These are phyloP conservation scores for Pseudocercospora musae DNA, from an alignment of 2,329 filamentous ascomycete genomes.

Conservation along the genomic window DNA sequence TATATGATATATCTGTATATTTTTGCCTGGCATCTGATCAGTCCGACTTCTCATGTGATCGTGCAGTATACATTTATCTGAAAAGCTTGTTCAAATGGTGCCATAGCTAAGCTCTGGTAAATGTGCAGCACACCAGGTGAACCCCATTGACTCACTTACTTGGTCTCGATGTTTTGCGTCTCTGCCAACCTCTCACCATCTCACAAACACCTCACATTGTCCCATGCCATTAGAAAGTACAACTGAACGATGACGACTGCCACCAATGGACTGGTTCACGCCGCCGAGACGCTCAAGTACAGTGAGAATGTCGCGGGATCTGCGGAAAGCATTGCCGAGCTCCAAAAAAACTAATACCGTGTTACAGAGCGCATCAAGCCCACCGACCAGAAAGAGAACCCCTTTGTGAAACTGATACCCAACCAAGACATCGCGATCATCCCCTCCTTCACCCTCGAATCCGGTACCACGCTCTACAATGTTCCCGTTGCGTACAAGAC, in stretches of 20 bases:
- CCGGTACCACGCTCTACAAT: conserved; percentile 78
- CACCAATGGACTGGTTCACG: conserved; percentile 29
- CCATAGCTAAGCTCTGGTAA: conserved; percentile 2
- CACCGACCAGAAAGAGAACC: conserved; percentile 76
- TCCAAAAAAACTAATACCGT: conserved; percentile 8
- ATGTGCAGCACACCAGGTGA: background rate
- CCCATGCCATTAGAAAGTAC: conserved; percentile 8
- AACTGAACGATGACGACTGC: conserved; percentile 25
- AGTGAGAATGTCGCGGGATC: conserved; percentile 9
- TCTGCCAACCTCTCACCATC: background rate
- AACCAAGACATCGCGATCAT: conserved; percentile 85
- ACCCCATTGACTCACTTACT: conserved; percentile 1
- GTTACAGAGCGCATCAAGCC: conserved; percentile 30
- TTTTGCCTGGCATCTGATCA: background rate
- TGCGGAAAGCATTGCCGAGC: background rate
- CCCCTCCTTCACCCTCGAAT: conserved; percentile 88
- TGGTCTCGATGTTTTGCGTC: background rate
- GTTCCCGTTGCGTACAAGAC: conserved; percentile 64
- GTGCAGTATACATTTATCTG: background rate
- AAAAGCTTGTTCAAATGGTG: background rate
- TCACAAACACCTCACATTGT: background rate
- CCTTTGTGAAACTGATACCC: conserved; percentile 79
- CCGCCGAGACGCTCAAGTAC: conserved; percentile 24
- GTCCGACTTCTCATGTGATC: background rate
- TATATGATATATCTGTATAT: background rate